A percentile compares a stretch with the other conserved stretches of the same genome.
phyloP scores from a whole-genome alignment of 129 eudicot species.

The Artemisia argyi region DNA sequence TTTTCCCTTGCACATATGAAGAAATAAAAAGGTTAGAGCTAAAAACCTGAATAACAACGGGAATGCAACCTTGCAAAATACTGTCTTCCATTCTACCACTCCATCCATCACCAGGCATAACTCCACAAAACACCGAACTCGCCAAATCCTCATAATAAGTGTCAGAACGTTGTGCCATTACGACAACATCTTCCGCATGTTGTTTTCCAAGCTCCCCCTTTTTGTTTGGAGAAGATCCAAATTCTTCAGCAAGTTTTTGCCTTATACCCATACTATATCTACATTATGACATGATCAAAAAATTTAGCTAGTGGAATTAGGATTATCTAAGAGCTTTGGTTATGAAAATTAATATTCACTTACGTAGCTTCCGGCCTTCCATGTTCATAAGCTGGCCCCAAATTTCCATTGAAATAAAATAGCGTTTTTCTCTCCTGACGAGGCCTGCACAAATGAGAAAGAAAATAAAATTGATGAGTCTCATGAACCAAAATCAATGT shows the following conservation, averaged over 20 bases:
- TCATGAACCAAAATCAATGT: neutral
- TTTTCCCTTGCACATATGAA: neutral
- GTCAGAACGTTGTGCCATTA: conserved; percentile 64
- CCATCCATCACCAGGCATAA: conserved; percentile 99
- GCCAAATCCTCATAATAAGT: conserved; percentile 75
- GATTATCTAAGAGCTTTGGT: neutral
- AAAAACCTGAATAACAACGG: conserved; percentile 87
- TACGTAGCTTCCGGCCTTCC: conserved; percentile 93
- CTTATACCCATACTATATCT: conserved; percentile 99
- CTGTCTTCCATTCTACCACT: conserved; percentile 99
- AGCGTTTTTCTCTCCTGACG: conserved; percentile 66
- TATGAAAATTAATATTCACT: conserved; percentile 26
- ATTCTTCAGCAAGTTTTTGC: conserved; percentile 88
- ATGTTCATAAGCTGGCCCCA: conserved; percentile 85
- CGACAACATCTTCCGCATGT: conserved; percentile 78
- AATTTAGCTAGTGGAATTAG: neutral
- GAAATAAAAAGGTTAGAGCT: neutral
- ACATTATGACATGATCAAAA: conserved; percentile 26
- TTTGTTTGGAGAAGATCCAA: conserved; percentile 78
- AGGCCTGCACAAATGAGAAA: conserved; percentile 48
- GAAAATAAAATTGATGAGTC: neutral
- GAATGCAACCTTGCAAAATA: conserved; percentile 93
- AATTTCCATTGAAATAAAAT: conserved; percentile 93
- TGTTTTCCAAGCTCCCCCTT: conserved; percentile 89
- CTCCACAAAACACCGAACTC: conserved; percentile 87